These are phyloP conservation scores for Hyaloscypha finlandica DNA, from an alignment of 495 filamentous ascomycete genomes.

Conservation along the genomic window DNA sequence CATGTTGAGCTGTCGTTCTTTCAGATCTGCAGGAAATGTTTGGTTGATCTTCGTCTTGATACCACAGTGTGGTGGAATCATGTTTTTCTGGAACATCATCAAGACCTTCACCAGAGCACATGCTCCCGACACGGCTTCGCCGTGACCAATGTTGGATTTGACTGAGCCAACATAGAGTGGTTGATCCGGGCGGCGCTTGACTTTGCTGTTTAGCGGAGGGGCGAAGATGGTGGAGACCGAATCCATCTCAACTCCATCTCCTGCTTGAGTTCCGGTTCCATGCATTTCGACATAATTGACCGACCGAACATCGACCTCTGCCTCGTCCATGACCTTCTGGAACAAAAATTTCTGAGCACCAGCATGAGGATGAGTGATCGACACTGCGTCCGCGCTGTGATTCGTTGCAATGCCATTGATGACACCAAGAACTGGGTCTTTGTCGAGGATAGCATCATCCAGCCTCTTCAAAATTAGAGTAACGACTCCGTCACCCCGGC, in stretches of 20 bases:
- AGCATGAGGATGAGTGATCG: constrained; percentile 77
- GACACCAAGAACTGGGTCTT: constrained; percentile 70
- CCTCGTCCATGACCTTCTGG: constrained; percentile 69
- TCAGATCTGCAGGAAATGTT: constrained; percentile 74
- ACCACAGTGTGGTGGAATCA: constrained; percentile 81
- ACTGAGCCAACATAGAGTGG: constrained; percentile 77
- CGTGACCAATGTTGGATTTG: constrained; percentile 92
- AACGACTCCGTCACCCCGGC: constrained; percentile 71
- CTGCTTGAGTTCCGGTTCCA: constrained; percentile 82
- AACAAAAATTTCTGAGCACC: constrained; percentile 36
- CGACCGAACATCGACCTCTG: constrained; percentile 68
- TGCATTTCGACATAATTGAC: constrained; percentile 87
- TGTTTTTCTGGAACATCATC: constrained; percentile 75
- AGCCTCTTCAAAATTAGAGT: constrained; percentile 74
- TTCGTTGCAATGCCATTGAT: constrained; percentile 71
- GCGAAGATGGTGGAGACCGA: constrained; percentile 84
- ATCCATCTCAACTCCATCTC: constrained; percentile 75
- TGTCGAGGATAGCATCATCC: constrained; percentile 72
- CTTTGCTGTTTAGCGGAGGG: constrained; percentile 48
- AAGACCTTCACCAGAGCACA: constrained; percentile 77
- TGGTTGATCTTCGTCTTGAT: constrained; percentile 82
- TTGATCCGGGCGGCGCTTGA: constrained; percentile 63
- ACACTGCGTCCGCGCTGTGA: constrained; percentile 72
- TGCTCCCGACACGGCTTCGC: constrained; percentile 87
- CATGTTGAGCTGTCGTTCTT: constrained; percentile 73